Percentiles rank a stretch among this genome's conserved stretches.
Evolutionary conservation across 2,329 filamentous ascomycete species (phyloP).

Genomic region (Colletotrichum sp.): DNA sequence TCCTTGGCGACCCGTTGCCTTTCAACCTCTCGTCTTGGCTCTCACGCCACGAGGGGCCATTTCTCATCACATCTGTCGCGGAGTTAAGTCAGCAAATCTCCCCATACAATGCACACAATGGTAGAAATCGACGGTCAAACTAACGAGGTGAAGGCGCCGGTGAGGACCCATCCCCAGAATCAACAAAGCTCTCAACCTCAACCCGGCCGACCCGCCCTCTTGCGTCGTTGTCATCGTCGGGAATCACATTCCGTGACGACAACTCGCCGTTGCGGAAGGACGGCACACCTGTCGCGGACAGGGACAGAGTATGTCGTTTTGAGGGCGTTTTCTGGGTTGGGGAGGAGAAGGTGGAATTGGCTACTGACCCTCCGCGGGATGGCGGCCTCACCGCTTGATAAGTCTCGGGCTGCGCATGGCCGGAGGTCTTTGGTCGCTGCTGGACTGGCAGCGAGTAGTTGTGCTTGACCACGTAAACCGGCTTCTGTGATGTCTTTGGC

Average conservation of each 20-base stretch:
- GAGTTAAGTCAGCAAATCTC: background rate
- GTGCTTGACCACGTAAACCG: slow-evolving; percentile 24
- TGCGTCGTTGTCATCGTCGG: background rate
- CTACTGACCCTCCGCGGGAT: slow-evolving; percentile 22
- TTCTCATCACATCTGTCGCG: slow-evolving; percentile 15
- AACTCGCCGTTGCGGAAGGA: background rate
- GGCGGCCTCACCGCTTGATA: slow-evolving; percentile 13
- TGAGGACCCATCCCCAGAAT: slow-evolving; percentile 10
- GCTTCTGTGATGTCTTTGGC: slow-evolving; percentile 23
- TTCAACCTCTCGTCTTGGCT: slow-evolving; percentile 22
- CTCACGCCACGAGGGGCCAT: slow-evolving; percentile 15
- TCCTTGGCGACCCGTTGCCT: slow-evolving; percentile 27
- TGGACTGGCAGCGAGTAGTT: slow-evolving; percentile 22
- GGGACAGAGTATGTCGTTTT: slow-evolving; percentile 4
- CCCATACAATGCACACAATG: background rate
- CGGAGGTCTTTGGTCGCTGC: slow-evolving; percentile 10
- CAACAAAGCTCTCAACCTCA: slow-evolving; percentile 19
- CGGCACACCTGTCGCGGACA: background rate
- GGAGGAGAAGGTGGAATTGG: slow-evolving; percentile 16
- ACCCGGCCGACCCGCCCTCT: slow-evolving; percentile 18
- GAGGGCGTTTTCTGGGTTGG: slow-evolving; percentile 15
- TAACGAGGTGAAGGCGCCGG: slow-evolving; percentile 29
- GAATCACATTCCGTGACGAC: background rate
- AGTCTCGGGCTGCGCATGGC: background rate
- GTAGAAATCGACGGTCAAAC: slow-evolving; percentile 23